phyloP scores from a whole-genome alignment of 2,329 filamentous ascomycete genomes.

The Trichoderma asperellum region DNA sequence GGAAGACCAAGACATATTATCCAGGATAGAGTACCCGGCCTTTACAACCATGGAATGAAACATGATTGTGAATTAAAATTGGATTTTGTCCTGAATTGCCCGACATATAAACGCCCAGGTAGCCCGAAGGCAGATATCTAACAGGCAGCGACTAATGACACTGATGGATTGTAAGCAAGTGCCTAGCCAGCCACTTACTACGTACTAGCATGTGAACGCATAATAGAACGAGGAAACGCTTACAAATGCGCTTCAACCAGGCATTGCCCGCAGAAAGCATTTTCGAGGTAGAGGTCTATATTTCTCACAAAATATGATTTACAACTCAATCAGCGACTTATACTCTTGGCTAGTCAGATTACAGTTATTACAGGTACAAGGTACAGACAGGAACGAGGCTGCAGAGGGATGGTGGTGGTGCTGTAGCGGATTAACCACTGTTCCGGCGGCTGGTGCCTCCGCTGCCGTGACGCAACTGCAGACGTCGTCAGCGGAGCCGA shows the following conservation, averaged over 20 bases:
- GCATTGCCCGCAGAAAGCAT: background rate
- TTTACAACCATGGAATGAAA: background rate
- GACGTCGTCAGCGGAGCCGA: slow-evolving; percentile 27
- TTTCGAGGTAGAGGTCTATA: background rate
- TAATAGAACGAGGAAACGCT: background rate
- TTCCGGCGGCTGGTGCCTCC: slow-evolving; percentile 24
- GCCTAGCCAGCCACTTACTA: background rate
- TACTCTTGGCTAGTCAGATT: slow-evolving; percentile 3
- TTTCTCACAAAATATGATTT: background rate
- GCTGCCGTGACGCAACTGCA: slow-evolving; percentile 30
- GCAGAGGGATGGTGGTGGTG: background rate
- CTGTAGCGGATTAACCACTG: slow-evolving; percentile 25
- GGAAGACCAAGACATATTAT: background rate
- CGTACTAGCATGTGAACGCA: background rate
- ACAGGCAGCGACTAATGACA: background rate
- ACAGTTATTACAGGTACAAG: slow-evolving; percentile 25
- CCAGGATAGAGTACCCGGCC: background rate
- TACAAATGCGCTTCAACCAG: background rate
- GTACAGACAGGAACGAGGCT: slow-evolving; percentile 17
- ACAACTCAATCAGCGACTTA: background rate
- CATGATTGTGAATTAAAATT: background rate
- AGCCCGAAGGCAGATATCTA: background rate
- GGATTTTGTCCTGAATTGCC: background rate
- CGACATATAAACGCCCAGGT: background rate
- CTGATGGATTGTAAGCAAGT: background rate